A percentile compares a stretch with the other conserved stretches of the same genome.
Conservation (phyloP, 2,329 filamentous ascomycete genomes). For the Drechslera avenae region DNA sequence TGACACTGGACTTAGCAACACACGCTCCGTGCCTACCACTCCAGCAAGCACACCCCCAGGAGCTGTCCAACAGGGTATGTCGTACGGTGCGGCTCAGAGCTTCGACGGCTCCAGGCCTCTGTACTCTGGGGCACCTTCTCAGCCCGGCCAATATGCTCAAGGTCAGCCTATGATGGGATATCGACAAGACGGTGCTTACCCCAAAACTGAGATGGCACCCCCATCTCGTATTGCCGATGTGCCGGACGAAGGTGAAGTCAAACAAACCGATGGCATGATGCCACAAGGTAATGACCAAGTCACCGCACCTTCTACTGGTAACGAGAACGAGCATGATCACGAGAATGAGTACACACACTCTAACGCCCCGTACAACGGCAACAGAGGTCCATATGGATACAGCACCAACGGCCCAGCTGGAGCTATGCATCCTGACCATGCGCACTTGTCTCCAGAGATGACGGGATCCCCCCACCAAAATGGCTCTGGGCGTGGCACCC, state of each 20-base stretch:
- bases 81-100: slow-evolving; percentile 71
- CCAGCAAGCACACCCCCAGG: slow-evolving; percentile 89
- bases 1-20: slow-evolving; percentile 76
- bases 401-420: slow-evolving; percentile 68
- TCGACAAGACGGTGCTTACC: slow-evolving; percentile 55
- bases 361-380: slow-evolving; percentile 71
- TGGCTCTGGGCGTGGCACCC: slow-evolving; percentile 82
- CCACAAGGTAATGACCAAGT: slow-evolving; percentile 54
- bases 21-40: slow-evolving; percentile 87
- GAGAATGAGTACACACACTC: slow-evolving; percentile 87
- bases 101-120: slow-evolving; percentile 81
- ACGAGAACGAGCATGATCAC: slow-evolving; percentile 75
- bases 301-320: slow-evolving; percentile 62
- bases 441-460: slow-evolving; percentile 81
- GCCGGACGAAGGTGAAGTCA: slow-evolving; percentile 66
- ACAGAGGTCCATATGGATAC: slow-evolving; percentile 78
- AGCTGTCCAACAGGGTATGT: slow-evolving; percentile 76
- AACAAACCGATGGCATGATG: slow-evolving; percentile 67
- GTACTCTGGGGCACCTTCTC: slow-evolving; percentile 72
- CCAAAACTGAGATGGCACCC: slow-evolving; percentile 88
- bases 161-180: slow-evolving; percentile 70
- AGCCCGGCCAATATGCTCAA: slow-evolving; percentile 72
- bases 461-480: slow-evolving; percentile 82
- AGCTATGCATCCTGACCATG: slow-evolving; percentile 71
- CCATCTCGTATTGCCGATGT: slow-evolving; percentile 68